Evolutionary conservation across 208 protist genomes (phyloP), one percentile per base, ranked within the genome.

Genomic region (Trypanosoma theileri): DNA sequence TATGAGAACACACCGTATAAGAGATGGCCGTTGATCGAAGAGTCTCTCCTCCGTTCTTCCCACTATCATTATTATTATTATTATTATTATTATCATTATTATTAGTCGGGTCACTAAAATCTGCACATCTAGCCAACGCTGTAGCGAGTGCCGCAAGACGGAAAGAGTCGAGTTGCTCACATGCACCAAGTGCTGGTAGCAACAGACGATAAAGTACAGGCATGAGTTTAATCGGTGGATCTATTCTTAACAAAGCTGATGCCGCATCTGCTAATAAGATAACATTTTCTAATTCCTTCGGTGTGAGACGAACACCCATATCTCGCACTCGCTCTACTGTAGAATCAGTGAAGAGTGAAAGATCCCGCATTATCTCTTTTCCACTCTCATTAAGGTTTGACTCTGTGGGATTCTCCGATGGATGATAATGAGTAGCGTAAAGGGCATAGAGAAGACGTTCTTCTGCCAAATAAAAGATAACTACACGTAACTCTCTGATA

Each of bases 121-220:
- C 81, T 21, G 80, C 73, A 62, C 71, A 77, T 17, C 60, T 66
- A 12, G 85, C 85, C 28, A 91, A 50, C 35, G 79, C 83, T 4
- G 72, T 81, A 17, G 77, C 65, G 22, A 91, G 69, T 0, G 74
- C 60, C 10, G 71, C 85, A 21, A 91, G 63, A 13, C 70, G 71
- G 10, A 66, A 51, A 17, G 57, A 80, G 21, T 80, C 67, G 10
- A 91, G 77, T 59, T 85, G 79, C 68, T 91, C 85, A 50, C 69
- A 80, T 41, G 71, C 81, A 8, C 76, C 66, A n/a, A 91, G 51
- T 24, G 76, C 77, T 12, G 74, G 69, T 16, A 91, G 70, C n/a
- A 79, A 48, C 26, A 86, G 65, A 14, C 60, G 24, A 71, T 87
- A 91, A 21, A 85, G 24, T 54, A 45, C 40, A 28, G 59, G 52